Evolutionary conservation across 1,284 basidiomycete genomes (phyloP).

Genomic region (Rhodotorula sp.): DNA sequence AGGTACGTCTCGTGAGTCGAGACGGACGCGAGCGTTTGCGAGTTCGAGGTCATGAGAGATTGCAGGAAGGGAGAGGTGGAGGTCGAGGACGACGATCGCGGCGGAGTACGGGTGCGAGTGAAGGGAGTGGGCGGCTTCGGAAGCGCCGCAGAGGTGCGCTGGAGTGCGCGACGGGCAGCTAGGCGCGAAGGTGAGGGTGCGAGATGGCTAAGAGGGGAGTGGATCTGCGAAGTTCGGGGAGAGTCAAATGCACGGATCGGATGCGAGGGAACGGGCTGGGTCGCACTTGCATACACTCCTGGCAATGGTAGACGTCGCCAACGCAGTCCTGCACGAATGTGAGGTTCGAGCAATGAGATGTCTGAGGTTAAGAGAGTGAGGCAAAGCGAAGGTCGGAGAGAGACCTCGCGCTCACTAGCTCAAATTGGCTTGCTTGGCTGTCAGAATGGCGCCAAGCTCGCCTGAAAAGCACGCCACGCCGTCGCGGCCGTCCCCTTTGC

Average conservation of each 20-base stretch:
- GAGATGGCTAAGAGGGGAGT: too few relatives aligned
- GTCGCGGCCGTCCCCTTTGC: neutral
- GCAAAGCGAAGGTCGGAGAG: neutral
- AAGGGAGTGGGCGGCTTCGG: too few relatives aligned
- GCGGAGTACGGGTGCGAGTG: neutral
- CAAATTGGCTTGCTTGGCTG: neutral
- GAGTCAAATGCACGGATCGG: too few relatives aligned
- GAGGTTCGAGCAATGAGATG: neutral
- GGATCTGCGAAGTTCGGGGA: too few relatives aligned
- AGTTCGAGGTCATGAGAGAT: slow-evolving; percentile 2
- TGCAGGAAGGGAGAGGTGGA: neutral
- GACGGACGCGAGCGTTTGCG: slow-evolving; percentile 15
- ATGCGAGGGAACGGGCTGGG: too few relatives aligned
- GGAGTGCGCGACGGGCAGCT: too few relatives aligned
- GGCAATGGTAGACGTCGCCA: too few relatives aligned
- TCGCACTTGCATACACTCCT: too few relatives aligned
- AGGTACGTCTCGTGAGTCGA: slow-evolving; percentile 37
- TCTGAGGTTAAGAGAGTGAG: neutral
- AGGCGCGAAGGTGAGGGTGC: too few relatives aligned
- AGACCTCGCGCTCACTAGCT: neutral
- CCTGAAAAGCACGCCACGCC: neutral
- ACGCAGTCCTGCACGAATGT: neutral
- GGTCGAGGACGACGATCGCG: too few relatives aligned
- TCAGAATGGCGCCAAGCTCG: neutral
- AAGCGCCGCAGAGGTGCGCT: too few relatives aligned